Percentiles rank a stretch among this genome's conserved stretches.
phyloP scores from a whole-genome alignment of 1,284 basidiomycete genomes.

The Dichomitus squalens region DNA sequence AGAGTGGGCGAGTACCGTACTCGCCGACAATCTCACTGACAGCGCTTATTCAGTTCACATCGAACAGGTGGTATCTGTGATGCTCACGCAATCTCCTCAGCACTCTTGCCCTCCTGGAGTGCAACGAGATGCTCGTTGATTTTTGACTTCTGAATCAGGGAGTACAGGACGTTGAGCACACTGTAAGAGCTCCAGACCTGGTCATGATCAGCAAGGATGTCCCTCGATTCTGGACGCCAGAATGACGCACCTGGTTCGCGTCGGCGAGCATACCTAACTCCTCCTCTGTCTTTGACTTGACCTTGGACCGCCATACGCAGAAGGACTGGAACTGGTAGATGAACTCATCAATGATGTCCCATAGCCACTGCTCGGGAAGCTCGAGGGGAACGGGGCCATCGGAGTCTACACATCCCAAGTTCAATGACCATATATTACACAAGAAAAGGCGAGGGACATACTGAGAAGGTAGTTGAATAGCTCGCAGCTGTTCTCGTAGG shows the following conservation, averaged over 20 bases:
- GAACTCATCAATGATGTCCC: constrained; percentile 99
- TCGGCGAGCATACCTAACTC: constrained; percentile 84
- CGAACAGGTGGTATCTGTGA: background rate
- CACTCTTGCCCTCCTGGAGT: constrained; percentile 75
- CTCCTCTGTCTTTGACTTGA: constrained; percentile 87
- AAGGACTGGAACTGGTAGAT: constrained; percentile 99
- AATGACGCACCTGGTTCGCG: constrained; percentile 60
- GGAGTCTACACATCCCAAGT: constrained; percentile 58
- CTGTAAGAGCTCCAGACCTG: constrained; percentile 97
- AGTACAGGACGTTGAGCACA: constrained; percentile 97
- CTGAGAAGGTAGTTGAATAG: constrained; percentile 95
- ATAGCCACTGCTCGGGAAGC: constrained; percentile 96
- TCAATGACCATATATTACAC: background rate
- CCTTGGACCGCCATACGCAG: constrained; percentile 88
- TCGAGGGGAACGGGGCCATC: constrained; percentile 92
- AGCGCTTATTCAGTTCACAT: constrained; percentile 1
- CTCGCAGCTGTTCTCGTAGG: constrained; percentile 99
- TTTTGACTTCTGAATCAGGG: constrained; percentile 94
- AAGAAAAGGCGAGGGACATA: constrained; percentile 34
- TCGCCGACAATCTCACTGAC: constrained; percentile 85
- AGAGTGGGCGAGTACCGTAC: constrained; percentile 88
- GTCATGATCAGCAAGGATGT: constrained; percentile 3
- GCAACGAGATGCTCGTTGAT: constrained; percentile 94
- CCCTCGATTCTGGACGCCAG: constrained; percentile 1
- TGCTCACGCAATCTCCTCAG: constrained; percentile 82